phyloP scores from a whole-genome alignment of 352 stramenopile species.

The Chrysophaeum taylorii region DNA sequence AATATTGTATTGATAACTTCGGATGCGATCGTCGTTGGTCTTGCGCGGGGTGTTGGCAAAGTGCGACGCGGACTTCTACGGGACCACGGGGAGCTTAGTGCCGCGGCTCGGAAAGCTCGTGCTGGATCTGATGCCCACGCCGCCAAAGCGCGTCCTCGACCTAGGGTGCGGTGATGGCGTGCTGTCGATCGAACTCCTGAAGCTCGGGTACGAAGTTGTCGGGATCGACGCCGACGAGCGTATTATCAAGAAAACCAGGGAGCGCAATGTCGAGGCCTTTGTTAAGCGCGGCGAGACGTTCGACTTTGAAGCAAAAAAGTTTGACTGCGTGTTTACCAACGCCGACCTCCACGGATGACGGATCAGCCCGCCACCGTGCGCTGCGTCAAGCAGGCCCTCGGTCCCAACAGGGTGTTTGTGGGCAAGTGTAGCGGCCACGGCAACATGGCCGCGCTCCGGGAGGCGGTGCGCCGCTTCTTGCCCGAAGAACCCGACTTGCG shows the following conservation, averaged over 20 bases:
- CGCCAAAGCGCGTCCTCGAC: constrained; percentile 35
- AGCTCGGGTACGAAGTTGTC: constrained; percentile 26
- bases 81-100: constrained; percentile 36
- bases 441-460: constrained; percentile 30
- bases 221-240: constrained; percentile 35
- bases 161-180: constrained; percentile 42
- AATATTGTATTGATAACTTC: no score
- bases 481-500: constrained; percentile 20
- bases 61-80: constrained; percentile 37
- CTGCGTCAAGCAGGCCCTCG: constrained; percentile 24
- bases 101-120: constrained; percentile 35
- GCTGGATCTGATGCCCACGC: constrained; percentile 31
- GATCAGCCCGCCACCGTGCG: constrained; percentile 25
- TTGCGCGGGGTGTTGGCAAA: constrained; percentile 22
- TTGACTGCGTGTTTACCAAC: constrained; percentile 38
- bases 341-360: constrained; percentile 35
- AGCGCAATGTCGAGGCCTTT: background rate
- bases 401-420: constrained; percentile 35
- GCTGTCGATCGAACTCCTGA: constrained; percentile 29
- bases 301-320: constrained; percentile 10
- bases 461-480: constrained; percentile 21
- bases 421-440: constrained; percentile 39
- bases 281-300: constrained; percentile 14
- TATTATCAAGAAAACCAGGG: constrained; percentile 25
- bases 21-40: no score